Evolutionary conservation across 2,329 filamentous ascomycete species (phyloP), one percentile per base, ranked within the genome.

Genomic region (Mycosphaerella sp.): DNA sequence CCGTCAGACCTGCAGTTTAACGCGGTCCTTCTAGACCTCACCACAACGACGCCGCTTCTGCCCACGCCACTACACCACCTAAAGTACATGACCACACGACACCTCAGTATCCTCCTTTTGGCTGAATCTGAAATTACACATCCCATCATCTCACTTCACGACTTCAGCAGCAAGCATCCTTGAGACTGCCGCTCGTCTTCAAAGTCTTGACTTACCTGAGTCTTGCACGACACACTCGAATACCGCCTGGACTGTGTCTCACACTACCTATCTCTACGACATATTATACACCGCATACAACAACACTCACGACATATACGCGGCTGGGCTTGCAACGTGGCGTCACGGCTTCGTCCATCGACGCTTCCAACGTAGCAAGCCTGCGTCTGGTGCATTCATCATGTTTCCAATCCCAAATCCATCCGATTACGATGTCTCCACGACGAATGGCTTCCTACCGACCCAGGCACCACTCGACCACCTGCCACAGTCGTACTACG

Each of bases 401-500:
- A 75, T 75, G 73, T 62, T 73, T 59, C 63, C 68, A 54, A 68
- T 75, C 10, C 73, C 73, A 48, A 65, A 64, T 40, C 78, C 87
- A 52, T 78, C 81, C 68, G 85, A 94, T 70, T 95, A 94, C 73
- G 87, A 86, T 71, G 81, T 89, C 69, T 87, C 86, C 59, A 74
- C 80, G 55, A 76, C 82, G 51, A 82, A 89, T 72, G 93, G 93
- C 64, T 98, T 98, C 73, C 80, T 98, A 48, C 89, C 93, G 1
- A 77, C 86, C 56, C 82, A 88, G 58, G 73, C 86, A 32, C 93
- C 93, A 37, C 76, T 97, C 57, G 83, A 87, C 55, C 75, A 81
- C 49, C 81, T 98, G 12, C 86, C 89, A 8, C 87, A 96, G 65
- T 80, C 86, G 2, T 97, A 96, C 75, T 98, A 97, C 71, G 84